Conservation (phyloP, 2,329 filamentous ascomycete genomes). For the Fusarium compactum region DNA sequence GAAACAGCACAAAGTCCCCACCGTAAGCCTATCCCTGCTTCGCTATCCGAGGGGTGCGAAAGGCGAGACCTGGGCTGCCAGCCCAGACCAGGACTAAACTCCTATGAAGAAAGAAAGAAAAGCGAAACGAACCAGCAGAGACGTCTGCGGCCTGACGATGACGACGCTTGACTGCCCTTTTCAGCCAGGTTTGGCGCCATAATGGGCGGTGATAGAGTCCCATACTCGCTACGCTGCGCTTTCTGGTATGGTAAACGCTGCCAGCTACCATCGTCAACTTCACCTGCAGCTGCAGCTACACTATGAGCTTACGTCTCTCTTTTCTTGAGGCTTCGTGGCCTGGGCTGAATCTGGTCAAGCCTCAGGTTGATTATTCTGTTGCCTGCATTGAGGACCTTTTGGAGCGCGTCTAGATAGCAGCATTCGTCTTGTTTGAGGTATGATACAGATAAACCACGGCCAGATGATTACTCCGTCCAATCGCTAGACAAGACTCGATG, state of each 20-base stretch:
- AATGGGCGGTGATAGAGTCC: slow-evolving; percentile 36
- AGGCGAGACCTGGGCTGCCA: slow-evolving; percentile 8
- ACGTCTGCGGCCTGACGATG: slow-evolving; percentile 49
- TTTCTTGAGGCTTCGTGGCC: slow-evolving; percentile 43
- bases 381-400: slow-evolving; percentile 14
- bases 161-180: slow-evolving; percentile 49
- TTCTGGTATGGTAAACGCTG: slow-evolving; percentile 27
- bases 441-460: slow-evolving; percentile 31
- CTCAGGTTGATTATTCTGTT: slow-evolving; percentile 40
- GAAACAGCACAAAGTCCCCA: slow-evolving; percentile 14
- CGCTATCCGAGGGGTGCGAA: slow-evolving; percentile 20
- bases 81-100: not conserved
- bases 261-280: slow-evolving; percentile 30
- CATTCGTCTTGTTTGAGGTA: slow-evolving; percentile 29
- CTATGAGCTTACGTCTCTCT: slow-evolving; percentile 42
- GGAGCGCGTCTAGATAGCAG: slow-evolving; percentile 13
- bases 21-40: slow-evolving; percentile 19
- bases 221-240: slow-evolving; percentile 29
- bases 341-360: slow-evolving; percentile 45
- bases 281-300: slow-evolving; percentile 31
- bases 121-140: slow-evolving; percentile 28
- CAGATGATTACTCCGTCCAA: slow-evolving; percentile 33
- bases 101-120: slow-evolving; percentile 3
- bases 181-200: slow-evolving; percentile 35
- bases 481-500: not conserved